These are phyloP conservation scores for Clathrus columnatus DNA, from an alignment of 768 basidiomycete species.

Conservation along the genomic window DNA sequence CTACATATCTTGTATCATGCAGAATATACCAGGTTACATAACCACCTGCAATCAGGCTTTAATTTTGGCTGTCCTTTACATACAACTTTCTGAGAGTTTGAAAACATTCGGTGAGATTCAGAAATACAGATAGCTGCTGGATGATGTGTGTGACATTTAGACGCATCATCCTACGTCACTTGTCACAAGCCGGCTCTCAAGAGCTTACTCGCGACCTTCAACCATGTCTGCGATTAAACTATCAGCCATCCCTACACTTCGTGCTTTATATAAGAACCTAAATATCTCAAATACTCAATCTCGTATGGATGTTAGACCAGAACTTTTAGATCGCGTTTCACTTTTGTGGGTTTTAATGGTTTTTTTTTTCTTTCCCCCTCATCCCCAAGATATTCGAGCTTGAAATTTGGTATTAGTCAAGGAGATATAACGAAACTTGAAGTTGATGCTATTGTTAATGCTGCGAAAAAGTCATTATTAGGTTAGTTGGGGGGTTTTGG, in stretches of 20 bases:
- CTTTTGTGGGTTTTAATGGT: constrained; percentile 49
- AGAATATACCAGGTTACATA: too few relatives aligned
- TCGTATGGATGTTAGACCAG: constrained; percentile 29
- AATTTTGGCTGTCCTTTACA: too few relatives aligned
- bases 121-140: too few relatives aligned
- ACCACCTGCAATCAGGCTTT: too few relatives aligned
- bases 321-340: constrained; percentile 48
- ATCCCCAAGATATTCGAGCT: background rate
- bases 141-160: too few relatives aligned
- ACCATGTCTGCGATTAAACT: constrained; percentile 5
- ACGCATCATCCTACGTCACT: too few relatives aligned
- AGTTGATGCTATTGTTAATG: constrained; percentile 73
- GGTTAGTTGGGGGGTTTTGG: constrained; percentile 39
- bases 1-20: too few relatives aligned
- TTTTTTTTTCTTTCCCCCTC: constrained; percentile 5
- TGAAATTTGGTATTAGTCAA: constrained; percentile 36
- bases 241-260: constrained; percentile 41
- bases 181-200: too few relatives aligned
- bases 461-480: constrained; percentile 63
- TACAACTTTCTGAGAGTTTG: too few relatives aligned
- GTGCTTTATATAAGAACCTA: constrained; percentile 39
- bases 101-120: too few relatives aligned
- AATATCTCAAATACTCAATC: constrained; percentile 29
- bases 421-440: constrained; percentile 71
- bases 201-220: too few relatives aligned